These are phyloP conservation scores for Pythium myriotylum DNA, from an alignment of 352 stramenopile species.

Conservation along the genomic window DNA sequence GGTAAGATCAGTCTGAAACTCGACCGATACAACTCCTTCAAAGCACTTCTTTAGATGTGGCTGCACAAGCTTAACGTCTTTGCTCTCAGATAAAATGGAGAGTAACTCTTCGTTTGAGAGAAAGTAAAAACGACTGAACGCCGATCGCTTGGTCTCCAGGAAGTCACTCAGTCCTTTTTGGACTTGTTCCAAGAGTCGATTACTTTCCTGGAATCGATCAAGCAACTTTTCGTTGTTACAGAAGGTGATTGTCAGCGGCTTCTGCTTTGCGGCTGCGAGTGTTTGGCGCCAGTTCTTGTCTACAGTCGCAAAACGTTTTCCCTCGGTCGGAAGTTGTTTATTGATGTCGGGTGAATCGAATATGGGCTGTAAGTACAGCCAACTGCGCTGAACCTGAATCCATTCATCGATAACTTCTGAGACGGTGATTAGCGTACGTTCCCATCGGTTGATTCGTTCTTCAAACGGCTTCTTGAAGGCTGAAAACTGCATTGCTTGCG, in stretches of 20 bases:
- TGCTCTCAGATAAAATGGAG: constrained; percentile 95
- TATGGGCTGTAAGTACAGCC: constrained; percentile 96
- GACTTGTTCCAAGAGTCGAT: constrained; percentile 94
- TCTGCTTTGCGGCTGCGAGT: constrained; percentile 80
- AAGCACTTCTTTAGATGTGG: constrained; percentile 96
- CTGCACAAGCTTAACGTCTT: constrained; percentile 95
- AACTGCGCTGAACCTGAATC: constrained; percentile 94
- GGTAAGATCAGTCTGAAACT: constrained; percentile 91
- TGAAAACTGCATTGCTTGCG: constrained; percentile 95
- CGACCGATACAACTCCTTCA: constrained; percentile 92
- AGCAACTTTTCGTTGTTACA: constrained; percentile 93
- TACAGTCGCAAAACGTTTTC: constrained; percentile 93
- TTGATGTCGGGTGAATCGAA: constrained; percentile 96
- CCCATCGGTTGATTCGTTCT: constrained; percentile 92
- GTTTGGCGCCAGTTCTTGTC: constrained; percentile 96
- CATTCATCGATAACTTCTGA: constrained; percentile 95
- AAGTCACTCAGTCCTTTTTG: constrained; percentile 96
- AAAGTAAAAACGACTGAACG: constrained; percentile 95
- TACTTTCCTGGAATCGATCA: constrained; percentile 92
- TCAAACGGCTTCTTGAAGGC: constrained; percentile 95
- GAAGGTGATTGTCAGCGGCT: constrained; percentile 89
- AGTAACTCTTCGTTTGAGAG: constrained; percentile 95
- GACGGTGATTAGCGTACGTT: constrained; percentile 86
- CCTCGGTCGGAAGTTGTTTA: constrained; percentile 94
- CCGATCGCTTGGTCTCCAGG: constrained; percentile 93